phyloP scores from a whole-genome alignment of 78 protist genomes.

The Dictyostelium purpureum region DNA sequence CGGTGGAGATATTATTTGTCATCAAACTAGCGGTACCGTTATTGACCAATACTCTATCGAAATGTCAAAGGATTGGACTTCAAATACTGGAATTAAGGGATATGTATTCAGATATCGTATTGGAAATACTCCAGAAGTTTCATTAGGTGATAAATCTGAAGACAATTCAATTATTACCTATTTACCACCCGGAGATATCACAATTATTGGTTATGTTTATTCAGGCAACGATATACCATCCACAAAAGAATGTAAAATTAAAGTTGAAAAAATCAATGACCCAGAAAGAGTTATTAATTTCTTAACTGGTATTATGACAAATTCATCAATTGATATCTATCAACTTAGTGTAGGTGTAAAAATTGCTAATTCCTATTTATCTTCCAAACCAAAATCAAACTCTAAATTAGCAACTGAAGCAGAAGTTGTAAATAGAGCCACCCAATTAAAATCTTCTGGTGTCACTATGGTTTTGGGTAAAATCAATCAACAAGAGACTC shows the following conservation, averaged over 20 bases:
- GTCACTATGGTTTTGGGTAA: neutral
- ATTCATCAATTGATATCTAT: neutral
- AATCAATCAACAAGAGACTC: neutral
- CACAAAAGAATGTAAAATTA: neutral
- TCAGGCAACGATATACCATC: constrained; percentile 3
- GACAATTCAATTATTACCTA: neutral
- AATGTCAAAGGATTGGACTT: constrained; percentile 32
- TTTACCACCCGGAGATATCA: constrained; percentile 29
- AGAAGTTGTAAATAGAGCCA: constrained; percentile 4
- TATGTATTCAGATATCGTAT: constrained; percentile 22
- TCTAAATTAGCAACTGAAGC: neutral
- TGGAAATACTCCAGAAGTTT: neutral
- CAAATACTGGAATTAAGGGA: constrained; percentile 30
- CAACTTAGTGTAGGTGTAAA: neutral
- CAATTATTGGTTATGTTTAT: constrained; percentile 18
- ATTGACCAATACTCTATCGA: constrained; percentile 14
- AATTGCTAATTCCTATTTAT: constrained; percentile 23
- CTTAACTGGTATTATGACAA: neutral
- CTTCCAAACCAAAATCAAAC: constrained; percentile 1
- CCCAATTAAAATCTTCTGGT: constrained; percentile 1
- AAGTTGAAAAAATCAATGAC: neutral
- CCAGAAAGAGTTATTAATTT: neutral
- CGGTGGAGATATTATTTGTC: constrained; percentile 35
- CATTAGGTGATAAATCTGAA: constrained; percentile 6
- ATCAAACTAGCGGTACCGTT: neutral